Conservation (phyloP, 441 rosid species). For the Eruca vesicaria region DNA sequence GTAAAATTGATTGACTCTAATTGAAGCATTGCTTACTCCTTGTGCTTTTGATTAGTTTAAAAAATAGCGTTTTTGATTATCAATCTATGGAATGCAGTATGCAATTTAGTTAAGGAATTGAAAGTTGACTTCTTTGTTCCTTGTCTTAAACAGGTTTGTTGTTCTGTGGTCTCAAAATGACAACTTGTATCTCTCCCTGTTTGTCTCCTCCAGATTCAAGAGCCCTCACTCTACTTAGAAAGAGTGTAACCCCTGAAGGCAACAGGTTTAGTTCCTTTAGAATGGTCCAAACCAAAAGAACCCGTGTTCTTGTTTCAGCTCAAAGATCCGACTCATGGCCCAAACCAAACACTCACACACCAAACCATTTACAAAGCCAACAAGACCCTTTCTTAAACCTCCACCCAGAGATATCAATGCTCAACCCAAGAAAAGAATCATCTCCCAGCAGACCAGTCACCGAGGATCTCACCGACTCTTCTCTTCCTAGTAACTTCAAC, state of each 20-base stretch:
- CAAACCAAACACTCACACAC: conserved; percentile 30
- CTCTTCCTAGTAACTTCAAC: conserved; percentile 44
- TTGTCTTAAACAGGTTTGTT: neutral
- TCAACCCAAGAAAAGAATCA: conserved; percentile 54
- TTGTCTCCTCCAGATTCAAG: conserved; percentile 53
- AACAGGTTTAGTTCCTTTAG: conserved; percentile 42
- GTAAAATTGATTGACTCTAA: neutral
- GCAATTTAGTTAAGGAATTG: neutral
- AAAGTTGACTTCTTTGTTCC: conserved; percentile 17
- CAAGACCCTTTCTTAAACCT: conserved; percentile 28
- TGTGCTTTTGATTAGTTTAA: neutral
- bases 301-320: conserved; percentile 23
- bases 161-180: conserved; percentile 41
- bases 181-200: conserved; percentile 46
- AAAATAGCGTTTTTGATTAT: neutral
- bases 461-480: conserved; percentile 46
- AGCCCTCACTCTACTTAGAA: conserved; percentile 54
- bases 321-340: conserved; percentile 33
- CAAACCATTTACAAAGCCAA: conserved; percentile 46
- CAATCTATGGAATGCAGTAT: neutral
- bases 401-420: conserved; percentile 83
- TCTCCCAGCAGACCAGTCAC: conserved; percentile 43
- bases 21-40: neutral
- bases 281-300: conserved; percentile 41
- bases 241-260: conserved; percentile 42